phyloP scores from a whole-genome alignment of 106 monocot genomes.

The Hemerocallis citrina region DNA sequence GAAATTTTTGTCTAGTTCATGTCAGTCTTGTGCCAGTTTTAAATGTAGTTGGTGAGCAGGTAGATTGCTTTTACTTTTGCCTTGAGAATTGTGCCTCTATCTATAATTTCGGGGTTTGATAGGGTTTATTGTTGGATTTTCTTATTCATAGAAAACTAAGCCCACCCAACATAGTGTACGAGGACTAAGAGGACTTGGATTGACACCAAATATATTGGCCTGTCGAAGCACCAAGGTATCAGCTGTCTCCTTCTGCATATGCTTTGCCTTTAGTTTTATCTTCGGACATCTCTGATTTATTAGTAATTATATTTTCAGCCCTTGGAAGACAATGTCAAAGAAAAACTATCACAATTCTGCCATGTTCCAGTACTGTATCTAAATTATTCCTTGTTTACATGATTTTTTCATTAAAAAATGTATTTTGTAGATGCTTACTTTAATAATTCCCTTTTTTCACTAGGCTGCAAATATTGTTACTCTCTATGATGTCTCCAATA shows the following conservation, averaged over 20 bases:
- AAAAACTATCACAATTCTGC: slow-evolving; percentile 58
- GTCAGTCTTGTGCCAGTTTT: slow-evolving; percentile 38
- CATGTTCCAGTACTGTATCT: slow-evolving; percentile 42
- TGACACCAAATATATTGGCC: slow-evolving; percentile 61
- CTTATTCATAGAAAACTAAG: slow-evolving; percentile 52
- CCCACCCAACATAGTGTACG: slow-evolving; percentile 71
- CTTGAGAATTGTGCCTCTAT: background rate
- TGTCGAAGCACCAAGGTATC: slow-evolving; percentile 49
- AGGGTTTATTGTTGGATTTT: slow-evolving; percentile 5
- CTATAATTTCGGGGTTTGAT: background rate
- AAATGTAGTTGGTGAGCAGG: slow-evolving; percentile 40
- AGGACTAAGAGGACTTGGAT: slow-evolving; percentile 46
- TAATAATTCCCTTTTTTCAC: background rate
- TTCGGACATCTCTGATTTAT: background rate
- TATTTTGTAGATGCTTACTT: too few species aligned
- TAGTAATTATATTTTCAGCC: slow-evolving; percentile 19
- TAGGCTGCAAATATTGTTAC: slow-evolving; percentile 50
- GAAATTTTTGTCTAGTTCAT: slow-evolving; percentile 41
- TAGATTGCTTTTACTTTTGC: slow-evolving; percentile 6
- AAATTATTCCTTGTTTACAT: background rate
- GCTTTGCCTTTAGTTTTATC: background rate
- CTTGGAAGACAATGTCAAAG: slow-evolving; percentile 45
- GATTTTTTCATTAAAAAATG: too few species aligned
- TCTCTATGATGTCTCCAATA: slow-evolving; percentile 59
- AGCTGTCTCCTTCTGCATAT: background rate